Evolutionary conservation across 768 basidiomycete genomes (phyloP), one percentile per base, ranked within the genome.

Genomic region (Suillus plorans): DNA sequence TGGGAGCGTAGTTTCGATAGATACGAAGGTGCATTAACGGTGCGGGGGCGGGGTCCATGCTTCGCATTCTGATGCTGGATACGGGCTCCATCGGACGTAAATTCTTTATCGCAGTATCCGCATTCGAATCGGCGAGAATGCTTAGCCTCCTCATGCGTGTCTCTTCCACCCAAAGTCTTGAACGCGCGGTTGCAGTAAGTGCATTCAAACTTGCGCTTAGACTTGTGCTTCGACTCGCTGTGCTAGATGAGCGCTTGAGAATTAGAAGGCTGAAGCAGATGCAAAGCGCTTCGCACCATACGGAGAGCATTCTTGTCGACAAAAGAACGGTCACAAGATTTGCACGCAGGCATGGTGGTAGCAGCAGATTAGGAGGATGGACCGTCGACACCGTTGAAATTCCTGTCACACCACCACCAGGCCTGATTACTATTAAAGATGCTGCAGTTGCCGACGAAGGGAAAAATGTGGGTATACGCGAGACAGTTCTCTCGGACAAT

Each of bases 261-360:
- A 8, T 25, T 2, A 36, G 28, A 42, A 42, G 10, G 28, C 12
- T 28, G 28, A 22, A 1, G 14, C 36, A 10, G 10, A 8, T 37
- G 7, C 8, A 37, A 36, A 64, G 62, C 5, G 31, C 18, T 60
- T 60, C 53, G 20, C 20, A 76, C 74, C 68, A 59, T 62, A 13
- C 14, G 37, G 18, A 75, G 0, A 22, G 56, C 71, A 0, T 61
- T 5, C 0, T 36, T 39, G 56, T 73, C 34, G 4, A 20, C 39
- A 50, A 76, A 75, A 16, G 2, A 44, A 34, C 75, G 66, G 31
- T 53, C 47, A 64, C 74, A 76, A 7, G 5, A 20, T 14, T 49
- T 1, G 34, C 74, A 75, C 13, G 4, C 16, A n/a, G 64, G 41
- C 74, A 76, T 75, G 37, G 13, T 56, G 63, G 39, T 28, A 31